Evolutionary conservation across 352 stramenopile species (phyloP).

Genomic region (Globisporangium emineosum): DNA sequence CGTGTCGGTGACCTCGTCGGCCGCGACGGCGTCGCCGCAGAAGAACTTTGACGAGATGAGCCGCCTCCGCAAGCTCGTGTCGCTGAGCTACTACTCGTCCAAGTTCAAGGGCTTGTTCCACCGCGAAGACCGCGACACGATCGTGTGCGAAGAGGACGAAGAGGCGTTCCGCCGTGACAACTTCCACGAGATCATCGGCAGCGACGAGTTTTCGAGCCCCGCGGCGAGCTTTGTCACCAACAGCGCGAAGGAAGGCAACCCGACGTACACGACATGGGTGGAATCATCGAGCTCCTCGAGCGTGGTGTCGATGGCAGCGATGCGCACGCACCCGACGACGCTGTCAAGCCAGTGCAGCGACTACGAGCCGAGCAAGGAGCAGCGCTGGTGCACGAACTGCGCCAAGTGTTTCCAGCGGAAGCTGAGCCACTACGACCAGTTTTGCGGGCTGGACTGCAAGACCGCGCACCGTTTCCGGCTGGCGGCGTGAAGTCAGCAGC

Average conservation of each 20-base stretch:
- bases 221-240: conserved; percentile 7
- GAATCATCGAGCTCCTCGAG: conserved; percentile 18
- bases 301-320: conserved; percentile 19
- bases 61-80: conserved; percentile 56
- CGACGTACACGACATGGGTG: conserved; percentile 18
- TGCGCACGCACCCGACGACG: conserved; percentile 9
- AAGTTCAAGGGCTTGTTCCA: conserved; percentile 59
- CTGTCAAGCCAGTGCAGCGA: conserved; percentile 6
- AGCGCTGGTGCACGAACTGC: conserved; percentile 77
- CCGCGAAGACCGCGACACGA: conserved; percentile 51
- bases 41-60: conserved; percentile 29
- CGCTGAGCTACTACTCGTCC: conserved; percentile 47
- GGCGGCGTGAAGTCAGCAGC: conserved; percentile 27
- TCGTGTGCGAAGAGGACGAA: conserved; percentile 59
- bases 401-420: conserved; percentile 72
- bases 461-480: conserved; percentile 41
- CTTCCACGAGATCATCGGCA: conserved; percentile 52
- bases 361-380: conserved; percentile 65
- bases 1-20: conserved; percentile 2
- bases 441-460: conserved; percentile 71
- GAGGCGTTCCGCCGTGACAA: conserved; percentile 33
- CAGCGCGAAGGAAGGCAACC: conserved; percentile 14
- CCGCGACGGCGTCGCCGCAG: background rate
- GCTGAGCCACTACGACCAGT: conserved; percentile 65
- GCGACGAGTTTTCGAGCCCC: conserved; percentile 25